Base-by-base conservation (phyloP, 345 rosid species). In the Abelmoschus esculentus region DNA sequence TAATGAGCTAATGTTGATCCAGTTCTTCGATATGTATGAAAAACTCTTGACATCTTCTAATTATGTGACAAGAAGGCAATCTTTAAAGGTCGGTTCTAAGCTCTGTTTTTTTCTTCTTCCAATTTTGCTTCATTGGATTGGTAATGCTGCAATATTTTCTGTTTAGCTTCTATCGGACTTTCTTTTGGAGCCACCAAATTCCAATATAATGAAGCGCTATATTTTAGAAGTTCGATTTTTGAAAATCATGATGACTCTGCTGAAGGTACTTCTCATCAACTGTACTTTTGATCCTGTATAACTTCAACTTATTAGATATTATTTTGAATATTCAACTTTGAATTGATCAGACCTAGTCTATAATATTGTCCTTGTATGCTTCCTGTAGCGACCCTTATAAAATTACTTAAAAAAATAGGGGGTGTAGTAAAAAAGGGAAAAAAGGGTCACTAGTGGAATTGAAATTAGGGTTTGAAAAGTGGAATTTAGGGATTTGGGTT, bases 51-150 rank as follows among this genome's bases (percentile, higher is more conserved):
- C 79, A 42, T 95, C 99, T 73, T 74, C 93, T 32, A 95, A 91
- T 75, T 95, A 95, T 70, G 99, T 95, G 78, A 95, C 99, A 14
- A 91, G 95, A 81, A 83, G 99, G 82, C 99, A 95, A 77, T 95
- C 99, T 18, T 73, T 95, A 75, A 95, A 89, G 97, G 99, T 95
- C 73, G 73, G 83, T 80, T 40, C 29, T 29, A 28, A 42, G 70
- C 61, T 69, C 63, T 69, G 17, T 54, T 55, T 68, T 58, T 58
- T 19, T 26, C 69, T 19, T 26, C 69, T 63, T 74, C 67, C 8
- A 6, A 26, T 50, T 61, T 56, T 36, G 5, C 50, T 47, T 12
- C 34, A 32, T 52, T 59, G 22, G 26, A 46, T 44, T 57, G 10
- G 44, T 61, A 18, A 56, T 40, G 14, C 54, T 56, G 64, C 67